A percentile compares a stretch with the other conserved stretches of the same genome.
These are phyloP conservation scores for Daldinia sp. DNA, from an alignment of 2,329 filamentous ascomycete species.

Conservation along the genomic window DNA sequence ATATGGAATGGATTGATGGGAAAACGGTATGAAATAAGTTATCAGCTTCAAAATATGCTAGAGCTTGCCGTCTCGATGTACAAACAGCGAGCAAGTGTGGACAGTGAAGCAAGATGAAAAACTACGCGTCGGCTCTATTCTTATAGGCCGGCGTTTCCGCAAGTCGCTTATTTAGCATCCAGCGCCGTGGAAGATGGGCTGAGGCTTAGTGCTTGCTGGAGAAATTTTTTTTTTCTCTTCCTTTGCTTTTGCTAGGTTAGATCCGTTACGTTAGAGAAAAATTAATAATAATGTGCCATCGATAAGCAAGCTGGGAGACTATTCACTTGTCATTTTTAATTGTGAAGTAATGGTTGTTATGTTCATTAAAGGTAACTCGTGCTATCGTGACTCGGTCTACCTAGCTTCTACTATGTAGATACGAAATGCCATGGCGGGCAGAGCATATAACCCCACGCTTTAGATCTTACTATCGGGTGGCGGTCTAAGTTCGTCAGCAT, in stretches of 20 bases:
- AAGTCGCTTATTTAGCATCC: slow-evolving; percentile 38
- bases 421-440: background rate
- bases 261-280: background rate
- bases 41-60: slow-evolving; percentile 72
- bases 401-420: background rate
- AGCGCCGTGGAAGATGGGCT: slow-evolving; percentile 42
- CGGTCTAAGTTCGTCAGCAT: slow-evolving; percentile 46
- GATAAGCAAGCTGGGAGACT: background rate
- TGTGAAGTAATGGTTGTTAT: background rate
- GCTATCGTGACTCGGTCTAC: background rate
- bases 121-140: slow-evolving; percentile 40
- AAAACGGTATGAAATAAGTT: background rate
- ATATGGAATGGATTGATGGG: background rate
- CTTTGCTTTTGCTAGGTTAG: background rate
- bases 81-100: slow-evolving; percentile 74
- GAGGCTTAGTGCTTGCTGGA: slow-evolving; percentile 50
- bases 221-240: slow-evolving; percentile 40
- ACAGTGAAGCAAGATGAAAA: slow-evolving; percentile 75
- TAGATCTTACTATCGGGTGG: slow-evolving; percentile 53
- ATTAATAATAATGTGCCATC: background rate
- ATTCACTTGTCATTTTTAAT: background rate
- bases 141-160: slow-evolving; percentile 43
- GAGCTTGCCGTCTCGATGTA: slow-evolving; percentile 70
- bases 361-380: too few relatives aligned
- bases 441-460: slow-evolving; percentile 5